Evolutionary conservation across 2,329 filamentous ascomycete species (phyloP).

Genomic region (Zymoseptoria passerinii): DNA sequence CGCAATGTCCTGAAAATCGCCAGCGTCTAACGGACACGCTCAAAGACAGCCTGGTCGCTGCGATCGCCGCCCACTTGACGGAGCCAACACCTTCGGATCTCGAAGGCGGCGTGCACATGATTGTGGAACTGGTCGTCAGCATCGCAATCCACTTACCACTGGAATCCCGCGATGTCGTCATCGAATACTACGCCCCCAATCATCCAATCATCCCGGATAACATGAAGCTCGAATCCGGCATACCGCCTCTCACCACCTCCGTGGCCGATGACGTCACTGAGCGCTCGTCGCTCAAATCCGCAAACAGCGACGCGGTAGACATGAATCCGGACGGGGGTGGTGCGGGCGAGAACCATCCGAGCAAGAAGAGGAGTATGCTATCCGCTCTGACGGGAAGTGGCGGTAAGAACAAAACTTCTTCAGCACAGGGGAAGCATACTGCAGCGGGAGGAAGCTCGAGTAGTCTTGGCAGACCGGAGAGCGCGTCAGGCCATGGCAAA

Average conservation of each 20-base stretch:
- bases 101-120: slow-evolving; percentile 84
- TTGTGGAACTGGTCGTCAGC: slow-evolving; percentile 80
- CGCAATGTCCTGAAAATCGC: slow-evolving; percentile 58
- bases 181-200: slow-evolving; percentile 77
- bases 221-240: slow-evolving; percentile 72
- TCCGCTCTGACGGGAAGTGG: slow-evolving; percentile 34
- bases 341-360: slow-evolving; percentile 13
- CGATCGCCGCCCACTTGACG: slow-evolving; percentile 63
- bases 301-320: slow-evolving; percentile 29
- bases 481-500: slow-evolving; percentile 32
- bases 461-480: slow-evolving; percentile 34
- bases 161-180: slow-evolving; percentile 82
- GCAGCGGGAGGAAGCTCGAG: slow-evolving; percentile 29
- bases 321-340: slow-evolving; percentile 17
- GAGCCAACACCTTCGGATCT: slow-evolving; percentile 72
- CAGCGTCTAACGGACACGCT: slow-evolving; percentile 48
- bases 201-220: slow-evolving; percentile 59
- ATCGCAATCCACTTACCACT: slow-evolving; percentile 80
- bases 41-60: slow-evolving; percentile 60
- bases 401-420: slow-evolving; percentile 30
- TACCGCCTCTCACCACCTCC: slow-evolving; percentile 39
- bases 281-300: slow-evolving; percentile 31
- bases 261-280: slow-evolving; percentile 37
- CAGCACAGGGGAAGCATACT: slow-evolving; percentile 29
- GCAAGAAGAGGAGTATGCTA: slow-evolving; percentile 36